Conservation (phyloP, 768 basidiomycete genomes). For the Amanita molliuscula region DNA sequence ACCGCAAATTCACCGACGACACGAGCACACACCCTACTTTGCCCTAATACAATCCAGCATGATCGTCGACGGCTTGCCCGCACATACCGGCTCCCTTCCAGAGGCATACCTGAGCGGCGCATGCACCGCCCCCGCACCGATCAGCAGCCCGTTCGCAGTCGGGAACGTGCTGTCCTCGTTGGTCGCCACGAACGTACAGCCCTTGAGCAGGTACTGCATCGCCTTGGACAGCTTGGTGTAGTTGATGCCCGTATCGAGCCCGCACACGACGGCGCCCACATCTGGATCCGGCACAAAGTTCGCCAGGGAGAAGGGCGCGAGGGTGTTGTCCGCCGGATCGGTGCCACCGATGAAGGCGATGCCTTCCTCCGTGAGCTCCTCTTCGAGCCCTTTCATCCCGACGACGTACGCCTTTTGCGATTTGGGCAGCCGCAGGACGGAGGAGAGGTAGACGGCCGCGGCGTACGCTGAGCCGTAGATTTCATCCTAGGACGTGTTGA, state of each 20-base stretch:
- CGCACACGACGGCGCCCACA: slow-evolving; percentile 92
- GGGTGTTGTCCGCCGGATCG: slow-evolving; percentile 74
- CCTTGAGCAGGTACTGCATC: slow-evolving; percentile 78
- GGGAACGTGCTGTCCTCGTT: slow-evolving; percentile 94
- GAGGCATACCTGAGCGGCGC: slow-evolving; percentile 72
- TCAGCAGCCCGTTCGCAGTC: slow-evolving; percentile 56
- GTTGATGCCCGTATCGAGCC: slow-evolving; percentile 77
- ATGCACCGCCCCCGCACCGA: slow-evolving; percentile 78
- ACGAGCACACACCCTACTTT: slow-evolving; percentile 23
- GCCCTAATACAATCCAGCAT: slow-evolving; percentile 91
- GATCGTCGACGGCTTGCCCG: slow-evolving; percentile 84
- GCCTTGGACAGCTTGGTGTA: slow-evolving; percentile 94
- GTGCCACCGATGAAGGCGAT: slow-evolving; percentile 76
- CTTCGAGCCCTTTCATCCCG: slow-evolving; percentile 84
- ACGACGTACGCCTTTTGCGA: slow-evolving; percentile 95
- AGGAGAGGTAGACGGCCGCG: slow-evolving; percentile 64
- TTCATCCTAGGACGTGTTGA: slow-evolving; percentile 61
- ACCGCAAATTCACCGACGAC: not conserved
- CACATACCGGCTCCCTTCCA: slow-evolving; percentile 59
- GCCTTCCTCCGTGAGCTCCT: slow-evolving; percentile 86
- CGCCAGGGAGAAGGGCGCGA: slow-evolving; percentile 56
- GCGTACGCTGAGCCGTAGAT: slow-evolving; percentile 92
- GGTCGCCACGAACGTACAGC: slow-evolving; percentile 82
- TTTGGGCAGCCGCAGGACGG: slow-evolving; percentile 81
- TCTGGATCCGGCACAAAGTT: slow-evolving; percentile 66